These are phyloP conservation scores for Gamarada debralockiae DNA, from an alignment of 495 filamentous ascomycete genomes.

Conservation along the genomic window DNA sequence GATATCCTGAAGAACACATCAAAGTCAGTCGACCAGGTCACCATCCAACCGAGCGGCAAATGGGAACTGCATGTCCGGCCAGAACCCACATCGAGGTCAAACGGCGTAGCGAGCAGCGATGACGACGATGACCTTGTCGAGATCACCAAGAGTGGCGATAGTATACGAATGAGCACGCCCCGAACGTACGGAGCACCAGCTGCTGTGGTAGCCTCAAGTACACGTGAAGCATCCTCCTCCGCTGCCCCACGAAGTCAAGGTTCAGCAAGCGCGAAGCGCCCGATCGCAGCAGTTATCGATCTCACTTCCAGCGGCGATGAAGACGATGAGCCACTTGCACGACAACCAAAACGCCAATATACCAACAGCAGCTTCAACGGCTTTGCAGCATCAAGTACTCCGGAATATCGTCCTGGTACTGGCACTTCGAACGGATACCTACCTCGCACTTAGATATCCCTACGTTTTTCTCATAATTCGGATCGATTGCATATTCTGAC, in stretches of 20 bases:
- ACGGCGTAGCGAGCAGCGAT: slow-evolving; percentile 37
- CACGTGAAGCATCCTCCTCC: slow-evolving; percentile 46
- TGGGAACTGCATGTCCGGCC: slow-evolving; percentile 55
- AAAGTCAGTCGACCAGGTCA: slow-evolving; percentile 72
- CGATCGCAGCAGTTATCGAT: slow-evolving; percentile 63
- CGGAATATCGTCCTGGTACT: slow-evolving; percentile 1
- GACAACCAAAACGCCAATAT: slow-evolving; percentile 50
- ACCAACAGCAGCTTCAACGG: slow-evolving; percentile 6
- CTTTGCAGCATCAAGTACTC: not conserved
- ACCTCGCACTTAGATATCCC: not conserved
- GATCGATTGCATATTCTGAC: not conserved
- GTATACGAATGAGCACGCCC: slow-evolving; percentile 29
- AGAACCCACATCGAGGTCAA: slow-evolving; percentile 19
- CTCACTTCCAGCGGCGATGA: slow-evolving; percentile 74
- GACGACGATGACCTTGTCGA: slow-evolving; percentile 70
- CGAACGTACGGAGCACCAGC: slow-evolving; percentile 4
- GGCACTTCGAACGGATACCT: slow-evolving; percentile 1
- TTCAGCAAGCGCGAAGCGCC: slow-evolving; percentile 18
- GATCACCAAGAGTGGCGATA: slow-evolving; percentile 47
- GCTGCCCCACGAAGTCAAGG: not conserved
- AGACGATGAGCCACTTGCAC: slow-evolving; percentile 57
- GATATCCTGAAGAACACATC: slow-evolving; percentile 75
- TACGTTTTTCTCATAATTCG: not conserved
- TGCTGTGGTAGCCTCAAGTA: slow-evolving; percentile 29
- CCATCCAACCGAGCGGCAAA: slow-evolving; percentile 79